These are phyloP conservation scores for Excoecaria agallocha DNA, from an alignment of 345 rosid species.

Conservation along the genomic window DNA sequence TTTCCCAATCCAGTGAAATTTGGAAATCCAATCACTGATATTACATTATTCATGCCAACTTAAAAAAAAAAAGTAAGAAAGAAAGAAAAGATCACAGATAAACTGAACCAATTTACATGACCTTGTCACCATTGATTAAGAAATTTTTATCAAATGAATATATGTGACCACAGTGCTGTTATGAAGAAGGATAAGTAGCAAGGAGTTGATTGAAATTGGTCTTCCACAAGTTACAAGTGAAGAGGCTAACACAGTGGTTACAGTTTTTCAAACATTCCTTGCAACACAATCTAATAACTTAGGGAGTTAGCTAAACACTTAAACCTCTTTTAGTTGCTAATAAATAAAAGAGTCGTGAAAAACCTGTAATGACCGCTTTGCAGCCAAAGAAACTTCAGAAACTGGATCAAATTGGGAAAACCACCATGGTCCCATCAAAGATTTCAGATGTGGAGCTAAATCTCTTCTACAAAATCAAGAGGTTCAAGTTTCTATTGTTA, in stretches of 20 bases:
- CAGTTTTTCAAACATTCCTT: not conserved
- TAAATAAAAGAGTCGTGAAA: slow-evolving; percentile 10
- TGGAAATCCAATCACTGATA: not conserved
- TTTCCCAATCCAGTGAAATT: not conserved
- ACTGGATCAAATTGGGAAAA: slow-evolving; percentile 86
- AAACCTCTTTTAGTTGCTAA: not conserved
- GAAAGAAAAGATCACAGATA: not conserved
- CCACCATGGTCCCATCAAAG: slow-evolving; percentile 99
- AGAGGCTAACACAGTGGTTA: not conserved
- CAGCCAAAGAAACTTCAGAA: slow-evolving; percentile 85
- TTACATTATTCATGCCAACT: not conserved
- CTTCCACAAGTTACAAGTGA: not conserved
- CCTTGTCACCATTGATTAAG: not conserved
- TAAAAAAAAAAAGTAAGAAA: no score
- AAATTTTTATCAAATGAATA: not conserved
- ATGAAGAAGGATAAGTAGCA: not conserved
- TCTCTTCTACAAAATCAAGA: slow-evolving; percentile 61
- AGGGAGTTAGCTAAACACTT: not conserved
- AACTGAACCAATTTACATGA: not conserved
- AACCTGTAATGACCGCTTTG: slow-evolving; percentile 88
- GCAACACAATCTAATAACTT: not conserved
- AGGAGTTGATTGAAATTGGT: not conserved
- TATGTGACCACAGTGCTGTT: not conserved
- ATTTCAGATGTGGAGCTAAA: slow-evolving; percentile 81
- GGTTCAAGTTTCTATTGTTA: slow-evolving; percentile 16